Evolutionary conservation across 352 stramenopile genomes (phyloP), one percentile per base, ranked within the genome.

Genomic region (Globisporangium cederbergense): DNA sequence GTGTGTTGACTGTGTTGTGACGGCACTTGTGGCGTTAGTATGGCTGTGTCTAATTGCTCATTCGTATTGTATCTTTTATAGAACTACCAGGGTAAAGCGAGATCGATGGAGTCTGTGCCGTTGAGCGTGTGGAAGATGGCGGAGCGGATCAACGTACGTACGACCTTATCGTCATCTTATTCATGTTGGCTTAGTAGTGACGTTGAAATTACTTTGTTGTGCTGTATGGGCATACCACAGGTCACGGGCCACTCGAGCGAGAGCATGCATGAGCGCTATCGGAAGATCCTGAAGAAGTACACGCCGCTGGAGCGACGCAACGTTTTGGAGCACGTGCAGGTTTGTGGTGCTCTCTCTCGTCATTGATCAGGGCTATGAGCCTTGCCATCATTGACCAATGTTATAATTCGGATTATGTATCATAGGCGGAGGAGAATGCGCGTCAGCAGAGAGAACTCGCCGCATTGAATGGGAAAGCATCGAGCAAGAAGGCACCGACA

Each of bases 251-350:
- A 82, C 45, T 70, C 75, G 1, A 57, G 58, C 0, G 56, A 67
- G 18, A 89, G 82, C 34, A 88, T 91, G 82, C 71, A 79, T 55
- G 70, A 88, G 40, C 80, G 71, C 45, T 89, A 79, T 54, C 64
- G 74, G 20, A 87, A 84, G 59, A 46, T 78, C 3, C 50, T 89
- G 49, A 54, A 67, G 55, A 59, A 42, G 54, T 75, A 79, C 55
- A 88, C 76, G 1, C 59, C 57, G 10, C 59, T 53, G 1, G 70
- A 89, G 51, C 78, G 76, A 43, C 60, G 63, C n/a, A 42, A 60
- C 4, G 64, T 77, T 25, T 58, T 82, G 58, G 1, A 64, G 32
- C 58, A 79, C 18, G 77, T 68, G 16, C 40, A 68, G 60, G 75
- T 83, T 49, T 8, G 51, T 56, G 6, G 13, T 14, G 18, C 6